Evolutionary conservation across 441 rosid species (phyloP), one percentile per base, ranked within the genome.

Genomic region (Raphanus hybrid): DNA sequence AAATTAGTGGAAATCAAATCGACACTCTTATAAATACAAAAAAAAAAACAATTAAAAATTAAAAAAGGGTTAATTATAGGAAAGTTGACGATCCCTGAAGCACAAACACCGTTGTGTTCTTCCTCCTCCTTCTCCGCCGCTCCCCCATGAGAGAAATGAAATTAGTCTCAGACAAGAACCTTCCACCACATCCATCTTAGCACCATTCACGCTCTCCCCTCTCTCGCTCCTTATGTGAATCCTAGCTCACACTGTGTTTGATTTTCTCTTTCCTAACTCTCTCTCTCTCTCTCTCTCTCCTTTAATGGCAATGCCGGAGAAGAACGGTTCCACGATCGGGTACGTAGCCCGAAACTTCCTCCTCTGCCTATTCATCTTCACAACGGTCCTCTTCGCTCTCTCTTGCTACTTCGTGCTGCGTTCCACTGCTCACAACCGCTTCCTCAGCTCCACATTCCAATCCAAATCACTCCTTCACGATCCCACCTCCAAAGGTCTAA

Each of bases 401-500:
- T 93, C 99, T 26, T 96, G 98, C 86, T 87, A 90, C 87, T 85
- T 81, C 70, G 86, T 91, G 18, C 75, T 93, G 78, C 91, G 86
- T 59, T 93, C 93, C 8, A 76, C 98, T 4, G 79, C 84, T 35
- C 82, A 71, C 10, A 82, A 86, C 65, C 84, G 70, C 18, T 78
- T 87, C 45, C 63, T 83, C 11, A 84, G 81, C 64, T 84, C 57
- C n/a, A 71, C 82, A 70, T 84, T 84, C 57, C 73, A 80, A 32
- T 75, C 86, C 5, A 78, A 70, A 71, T 62, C 85, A 29, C 71
- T 80, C 70, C 37, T 1, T 0, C 57, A 6, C 57, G 57, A 50
- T 50, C 57, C 57, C 16, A n/a, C 2, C 8, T 8, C 3, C 11
- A 29, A 29, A 3, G 34, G 34, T 29, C 3, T 41, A 2, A 48